Base-by-base conservation (phyloP, 148 eudicot species). In the Cornus kousa region DNA sequence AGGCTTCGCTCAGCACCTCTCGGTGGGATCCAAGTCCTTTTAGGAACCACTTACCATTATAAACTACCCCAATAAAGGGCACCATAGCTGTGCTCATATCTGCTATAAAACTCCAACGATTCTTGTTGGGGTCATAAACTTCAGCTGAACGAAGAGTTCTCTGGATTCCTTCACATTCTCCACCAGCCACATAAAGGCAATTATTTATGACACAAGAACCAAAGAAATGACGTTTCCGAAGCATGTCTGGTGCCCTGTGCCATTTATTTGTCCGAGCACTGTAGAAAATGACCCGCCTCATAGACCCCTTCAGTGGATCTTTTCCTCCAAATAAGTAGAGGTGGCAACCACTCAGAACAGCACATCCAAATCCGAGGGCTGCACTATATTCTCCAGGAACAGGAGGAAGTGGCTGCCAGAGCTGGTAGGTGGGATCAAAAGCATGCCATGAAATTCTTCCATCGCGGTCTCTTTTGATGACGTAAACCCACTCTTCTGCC, bases 401-500 rank as follows among this genome's bases (percentile, higher is more conserved):
- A 57, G 98, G 98, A 40, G 98, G 98, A 71, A 94, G 88, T 17
- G 98, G 95, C 81, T 89, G 97, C 97, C 98, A 94, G 1, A 92
- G 81, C 73, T 94, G 98, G 83, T 91, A 90, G 22, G 82, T 88
- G 0, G 96, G 97, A 64, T 94, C 98, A 79, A 89, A 94, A 7
- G 98, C 98, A 81, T 92, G 93, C 94, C 98, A 94, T 65, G 96
- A 92, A 19, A 89, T 87, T 68, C 87, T 89, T 4, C 93, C 92
- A 68, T 94, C 98, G 3, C 91, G 91, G 73, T 93, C 97, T 84
- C 97, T 87, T 84, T 93, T 93, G 77, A 93, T 87, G 65, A 93
- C 93, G 67, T 91, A 93, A 12, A 91, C 93, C 95, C 97, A 93
- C 78, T 93, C 97, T 85, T 93, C 97, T 37, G 95, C 95, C 87